These are phyloP conservation scores for Fusarium torreyae DNA, from an alignment of 2,329 filamentous ascomycete genomes.

Conservation along the genomic window DNA sequence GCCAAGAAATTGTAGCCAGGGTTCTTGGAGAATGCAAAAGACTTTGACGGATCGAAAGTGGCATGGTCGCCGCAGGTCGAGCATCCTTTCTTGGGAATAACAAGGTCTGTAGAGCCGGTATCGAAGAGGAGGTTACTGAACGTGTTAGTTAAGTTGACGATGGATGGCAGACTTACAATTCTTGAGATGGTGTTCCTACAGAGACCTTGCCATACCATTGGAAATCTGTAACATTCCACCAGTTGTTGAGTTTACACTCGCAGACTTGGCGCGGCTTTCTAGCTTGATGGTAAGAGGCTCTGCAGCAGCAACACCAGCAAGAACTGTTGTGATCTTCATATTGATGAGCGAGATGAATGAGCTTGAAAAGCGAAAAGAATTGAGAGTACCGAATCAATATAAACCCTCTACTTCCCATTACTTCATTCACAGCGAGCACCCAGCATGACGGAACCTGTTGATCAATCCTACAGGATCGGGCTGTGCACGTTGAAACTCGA, in stretches of 20 bases:
- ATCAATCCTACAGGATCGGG: not conserved
- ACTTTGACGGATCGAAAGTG: not conserved
- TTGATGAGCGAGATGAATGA: no score
- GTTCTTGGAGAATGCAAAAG: not conserved
- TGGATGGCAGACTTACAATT: not conserved
- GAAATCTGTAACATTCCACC: not conserved
- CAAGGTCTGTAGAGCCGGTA: not conserved
- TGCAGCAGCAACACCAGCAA: not conserved
- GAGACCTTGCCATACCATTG: not conserved
- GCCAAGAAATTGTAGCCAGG: not conserved
- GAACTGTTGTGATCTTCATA: not conserved
- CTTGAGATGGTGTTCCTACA: not conserved
- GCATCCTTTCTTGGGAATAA: not conserved
- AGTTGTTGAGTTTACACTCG: not conserved
- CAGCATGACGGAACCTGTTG: no score
- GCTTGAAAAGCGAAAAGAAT: no score
- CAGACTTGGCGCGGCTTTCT: not conserved
- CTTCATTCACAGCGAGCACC: no score
- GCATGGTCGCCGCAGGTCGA: not conserved
- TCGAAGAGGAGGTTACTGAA: not conserved
- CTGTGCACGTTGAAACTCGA: not conserved
- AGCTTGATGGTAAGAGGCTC: not conserved
- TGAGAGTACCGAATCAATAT: no score
- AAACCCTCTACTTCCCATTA: no score
- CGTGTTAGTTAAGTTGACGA: not conserved